Conservation (phyloP, 345 rosid species). For the Moricandia arvensis region DNA sequence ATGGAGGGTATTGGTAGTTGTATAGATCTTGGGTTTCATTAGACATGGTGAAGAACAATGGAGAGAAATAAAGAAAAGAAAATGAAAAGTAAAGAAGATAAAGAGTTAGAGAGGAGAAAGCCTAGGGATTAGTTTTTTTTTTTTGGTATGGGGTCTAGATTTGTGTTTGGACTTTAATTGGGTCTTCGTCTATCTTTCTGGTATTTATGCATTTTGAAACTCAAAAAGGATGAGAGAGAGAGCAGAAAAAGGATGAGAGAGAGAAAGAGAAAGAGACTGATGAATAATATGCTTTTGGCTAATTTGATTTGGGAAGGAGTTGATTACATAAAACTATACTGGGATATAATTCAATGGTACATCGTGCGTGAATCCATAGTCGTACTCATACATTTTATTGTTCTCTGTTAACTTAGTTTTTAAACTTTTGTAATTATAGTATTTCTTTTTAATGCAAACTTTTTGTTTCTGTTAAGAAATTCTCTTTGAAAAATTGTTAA, state of each 20-base stretch:
- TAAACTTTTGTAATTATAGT: neutral
- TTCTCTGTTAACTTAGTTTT: neutral
- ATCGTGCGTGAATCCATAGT: conserved; percentile 19
- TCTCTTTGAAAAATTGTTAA: neutral
- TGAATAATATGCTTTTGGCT: conserved; percentile 16
- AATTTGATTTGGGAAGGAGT: conserved; percentile 5
- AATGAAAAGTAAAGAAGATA: neutral
- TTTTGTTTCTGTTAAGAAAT: neutral
- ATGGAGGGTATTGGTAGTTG: conserved; percentile 42
- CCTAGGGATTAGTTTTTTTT: conserved; percentile 27
- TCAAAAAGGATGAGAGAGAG: conserved; percentile 9
- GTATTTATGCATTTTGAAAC: conserved; percentile 44
- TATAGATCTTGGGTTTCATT: conserved; percentile 58
- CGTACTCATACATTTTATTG: neutral
- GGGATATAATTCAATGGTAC: conserved; percentile 8
- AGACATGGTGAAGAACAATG: conserved; percentile 56
- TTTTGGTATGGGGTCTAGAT: conserved; percentile 25
- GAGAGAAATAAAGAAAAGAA: neutral
- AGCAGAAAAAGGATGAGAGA: neutral
- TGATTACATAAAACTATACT: neutral
- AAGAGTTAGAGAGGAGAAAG: conserved; percentile 31
- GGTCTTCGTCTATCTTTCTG: conserved; percentile 36
- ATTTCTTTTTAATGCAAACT: neutral
- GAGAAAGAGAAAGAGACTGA: neutral
- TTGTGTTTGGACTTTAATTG: conserved; percentile 38